Percentiles rank a stretch among this genome's conserved stretches.
phyloP scores from a whole-genome alignment of 2,329 filamentous ascomycete genomes.

The Pseudogymnoascus sp. region DNA sequence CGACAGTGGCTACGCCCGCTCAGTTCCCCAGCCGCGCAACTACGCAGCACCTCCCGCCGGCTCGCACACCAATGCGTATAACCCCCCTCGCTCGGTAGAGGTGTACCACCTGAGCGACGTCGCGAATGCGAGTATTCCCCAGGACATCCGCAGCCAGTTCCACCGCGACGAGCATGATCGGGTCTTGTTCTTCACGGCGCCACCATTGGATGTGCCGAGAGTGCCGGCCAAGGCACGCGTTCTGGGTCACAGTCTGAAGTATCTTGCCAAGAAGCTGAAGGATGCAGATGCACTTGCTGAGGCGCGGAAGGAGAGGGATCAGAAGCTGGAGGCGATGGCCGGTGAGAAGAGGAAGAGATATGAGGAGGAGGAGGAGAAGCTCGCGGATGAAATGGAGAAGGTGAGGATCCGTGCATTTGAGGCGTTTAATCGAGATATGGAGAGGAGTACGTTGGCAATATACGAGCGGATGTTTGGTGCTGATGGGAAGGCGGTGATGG shows the following conservation, averaged over 20 bases:
- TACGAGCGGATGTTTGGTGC: slow-evolving; percentile 23
- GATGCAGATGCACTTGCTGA: neutral
- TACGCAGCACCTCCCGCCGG: neutral
- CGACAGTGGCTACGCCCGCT: slow-evolving; percentile 7
- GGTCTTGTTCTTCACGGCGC: slow-evolving; percentile 59
- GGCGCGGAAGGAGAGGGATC: slow-evolving; percentile 20
- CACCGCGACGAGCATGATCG: slow-evolving; percentile 56
- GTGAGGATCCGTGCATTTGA: slow-evolving; percentile 22
- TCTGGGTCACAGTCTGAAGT: slow-evolving; percentile 40
- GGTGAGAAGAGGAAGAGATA: slow-evolving; percentile 29
- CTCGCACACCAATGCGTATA: slow-evolving; percentile 37
- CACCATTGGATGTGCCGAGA: slow-evolving; percentile 43
- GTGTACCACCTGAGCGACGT: slow-evolving; percentile 55
- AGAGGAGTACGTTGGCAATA: slow-evolving; percentile 21
- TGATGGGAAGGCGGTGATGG: slow-evolving; percentile 19
- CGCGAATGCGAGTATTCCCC: slow-evolving; percentile 55
- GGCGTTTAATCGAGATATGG: slow-evolving; percentile 18
- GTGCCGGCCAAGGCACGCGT: slow-evolving; percentile 21
- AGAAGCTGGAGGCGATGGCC: slow-evolving; percentile 25
- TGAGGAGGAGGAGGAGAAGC: slow-evolving; percentile 24
- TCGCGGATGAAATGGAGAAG: slow-evolving; percentile 20
- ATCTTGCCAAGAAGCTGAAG: slow-evolving; percentile 37
- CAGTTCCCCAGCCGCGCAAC: slow-evolving; percentile 1
- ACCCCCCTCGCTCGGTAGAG: slow-evolving; percentile 51
- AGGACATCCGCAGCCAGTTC: slow-evolving; percentile 56